Conservation (phyloP, 495 filamentous ascomycete genomes). For the Clavariopsis aquatica region DNA sequence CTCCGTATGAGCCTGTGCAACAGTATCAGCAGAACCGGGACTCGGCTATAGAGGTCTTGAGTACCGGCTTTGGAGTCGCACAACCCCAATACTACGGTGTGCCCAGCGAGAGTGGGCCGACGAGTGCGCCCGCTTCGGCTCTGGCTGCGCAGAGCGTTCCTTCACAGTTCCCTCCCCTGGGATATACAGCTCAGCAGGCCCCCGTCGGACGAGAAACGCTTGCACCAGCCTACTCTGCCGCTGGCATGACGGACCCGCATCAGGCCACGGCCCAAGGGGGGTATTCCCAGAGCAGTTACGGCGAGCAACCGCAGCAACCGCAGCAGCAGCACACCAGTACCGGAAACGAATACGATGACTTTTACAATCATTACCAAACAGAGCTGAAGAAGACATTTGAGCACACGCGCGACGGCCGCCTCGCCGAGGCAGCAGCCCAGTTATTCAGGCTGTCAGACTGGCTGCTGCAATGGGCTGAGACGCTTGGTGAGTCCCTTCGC, state of each 20-base stretch:
- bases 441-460: constrained; percentile 81
- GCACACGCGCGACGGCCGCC: constrained; percentile 68
- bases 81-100: constrained; percentile 71
- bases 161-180: constrained; percentile 54
- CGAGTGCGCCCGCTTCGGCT: constrained; percentile 61
- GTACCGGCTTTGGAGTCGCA: constrained; percentile 66
- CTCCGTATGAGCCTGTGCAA: constrained; percentile 73
- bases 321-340: constrained; percentile 43
- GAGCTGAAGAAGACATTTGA: constrained; percentile 74
- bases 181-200: constrained; percentile 57
- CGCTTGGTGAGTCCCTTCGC: constrained; percentile 69
- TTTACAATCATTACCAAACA: constrained; percentile 73
- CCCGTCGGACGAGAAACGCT: constrained; percentile 54
- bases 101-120: constrained; percentile 45
- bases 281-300: constrained; percentile 27
- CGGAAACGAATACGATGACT: constrained; percentile 55
- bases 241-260: constrained; percentile 58
- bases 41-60: constrained; percentile 78
- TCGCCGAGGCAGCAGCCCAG: constrained; percentile 70
- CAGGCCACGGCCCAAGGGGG: constrained; percentile 40
- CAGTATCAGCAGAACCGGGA: constrained; percentile 78
- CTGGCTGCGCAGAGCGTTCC: constrained; percentile 55
- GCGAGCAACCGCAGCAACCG: constrained; percentile 39
- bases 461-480: constrained; percentile 76
- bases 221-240: constrained; percentile 54